A percentile compares a stretch with the other conserved stretches of the same genome.
Evolutionary conservation across 352 stramenopile genomes (phyloP).

Genomic region (Globisporangium apiculatum): DNA sequence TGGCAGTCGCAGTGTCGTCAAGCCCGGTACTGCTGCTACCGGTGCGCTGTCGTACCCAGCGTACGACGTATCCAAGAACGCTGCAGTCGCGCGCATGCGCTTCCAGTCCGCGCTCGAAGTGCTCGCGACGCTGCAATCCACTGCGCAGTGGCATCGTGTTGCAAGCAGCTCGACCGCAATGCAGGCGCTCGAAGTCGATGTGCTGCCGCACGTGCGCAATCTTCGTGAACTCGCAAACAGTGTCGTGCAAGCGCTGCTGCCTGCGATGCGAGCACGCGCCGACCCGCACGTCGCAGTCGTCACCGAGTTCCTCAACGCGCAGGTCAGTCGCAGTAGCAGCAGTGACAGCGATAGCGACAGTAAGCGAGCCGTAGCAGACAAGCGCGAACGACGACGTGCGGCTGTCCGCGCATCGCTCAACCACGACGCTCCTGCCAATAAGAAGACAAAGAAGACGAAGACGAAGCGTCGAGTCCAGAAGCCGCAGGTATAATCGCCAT

Average conservation of each 20-base stretch:
- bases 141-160: not conserved
- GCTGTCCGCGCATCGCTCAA: too few species aligned
- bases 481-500: too few species aligned
- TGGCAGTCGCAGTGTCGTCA: too few species aligned
- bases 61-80: conserved; percentile 48
- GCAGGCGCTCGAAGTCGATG: conserved; percentile 10
- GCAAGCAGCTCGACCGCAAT: not conserved
- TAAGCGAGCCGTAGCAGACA: not conserved
- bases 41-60: conserved; percentile 31
- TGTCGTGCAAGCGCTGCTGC: conserved; percentile 13
- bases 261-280: conserved; percentile 17
- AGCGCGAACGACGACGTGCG: too few species aligned
- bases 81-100: conserved; percentile 35
- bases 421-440: too few species aligned
- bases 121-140: not conserved
- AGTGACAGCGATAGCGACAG: not conserved
- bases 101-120: conserved; percentile 24
- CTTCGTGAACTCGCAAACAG: conserved; percentile 6
- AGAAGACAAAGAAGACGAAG: not conserved
- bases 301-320: conserved; percentile 2
- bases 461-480: not conserved
- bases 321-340: not conserved
- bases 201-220: conserved; percentile 10
- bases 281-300: conserved; percentile 16
- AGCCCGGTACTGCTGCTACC: not conserved